Conservation (phyloP, 371 early-diverging fungal genomes). For the Syncephalastrum contaminatum region DNA sequence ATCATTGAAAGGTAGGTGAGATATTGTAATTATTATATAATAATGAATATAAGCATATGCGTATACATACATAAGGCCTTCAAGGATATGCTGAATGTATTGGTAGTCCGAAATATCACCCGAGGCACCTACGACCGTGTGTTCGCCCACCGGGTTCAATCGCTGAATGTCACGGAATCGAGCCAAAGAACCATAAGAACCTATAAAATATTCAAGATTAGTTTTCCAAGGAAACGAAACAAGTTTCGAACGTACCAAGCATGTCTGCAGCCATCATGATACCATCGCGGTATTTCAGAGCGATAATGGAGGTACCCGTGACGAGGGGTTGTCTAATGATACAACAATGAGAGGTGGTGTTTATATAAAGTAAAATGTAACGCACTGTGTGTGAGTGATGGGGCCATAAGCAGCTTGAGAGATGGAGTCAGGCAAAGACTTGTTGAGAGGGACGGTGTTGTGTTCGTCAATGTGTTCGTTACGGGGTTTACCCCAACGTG, state of each 20-base stretch:
- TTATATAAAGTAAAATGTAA: not conserved
- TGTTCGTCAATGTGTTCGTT: slow-evolving; percentile 58
- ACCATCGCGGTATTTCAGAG: slow-evolving; percentile 96
- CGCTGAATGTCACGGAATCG: slow-evolving; percentile 93
- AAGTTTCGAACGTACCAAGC: slow-evolving; percentile 60
- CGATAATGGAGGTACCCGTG: slow-evolving; percentile 96
- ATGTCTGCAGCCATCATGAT: slow-evolving; percentile 97
- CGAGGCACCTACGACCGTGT: slow-evolving; percentile 87
- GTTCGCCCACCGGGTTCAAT: slow-evolving; percentile 76
- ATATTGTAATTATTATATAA: too few relatives aligned
- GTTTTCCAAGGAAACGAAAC: not conserved
- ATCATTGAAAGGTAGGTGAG: too few relatives aligned
- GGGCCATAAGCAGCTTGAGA: slow-evolving; percentile 51
- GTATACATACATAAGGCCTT: slow-evolving; percentile 71
- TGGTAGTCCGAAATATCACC: slow-evolving; percentile 97
- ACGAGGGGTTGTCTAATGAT: slow-evolving; percentile 79
- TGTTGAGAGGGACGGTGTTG: slow-evolving; percentile 60
- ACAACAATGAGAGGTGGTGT: not conserved
- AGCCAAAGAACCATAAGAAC: slow-evolving; percentile 96
- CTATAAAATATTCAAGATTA: slow-evolving; percentile 39
- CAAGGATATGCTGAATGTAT: slow-evolving; percentile 84
- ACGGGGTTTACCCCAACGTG: slow-evolving; percentile 82
- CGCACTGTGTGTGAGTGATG: slow-evolving; percentile 64
- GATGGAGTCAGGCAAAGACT: slow-evolving; percentile 38
- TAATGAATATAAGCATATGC: not conserved